Base-by-base conservation (phyloP, 108 stramenopile genomes). In the Nitzschia putrida region DNA sequence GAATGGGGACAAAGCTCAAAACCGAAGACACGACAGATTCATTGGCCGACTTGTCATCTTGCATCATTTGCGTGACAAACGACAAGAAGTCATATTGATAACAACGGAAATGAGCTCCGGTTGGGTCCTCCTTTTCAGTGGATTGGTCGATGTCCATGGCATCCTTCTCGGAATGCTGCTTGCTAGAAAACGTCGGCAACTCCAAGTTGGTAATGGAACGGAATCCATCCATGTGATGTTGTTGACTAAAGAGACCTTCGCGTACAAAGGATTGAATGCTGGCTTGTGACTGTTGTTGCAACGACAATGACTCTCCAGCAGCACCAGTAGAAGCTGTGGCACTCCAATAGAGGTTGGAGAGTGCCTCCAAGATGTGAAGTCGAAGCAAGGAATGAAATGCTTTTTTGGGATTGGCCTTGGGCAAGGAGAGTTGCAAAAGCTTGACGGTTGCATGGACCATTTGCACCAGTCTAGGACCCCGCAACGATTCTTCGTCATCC, bases 221-320 rank as follows among this genome's bases (percentile, higher is more conserved):
- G 68, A 83, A 92, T 22, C 88, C 90, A 63, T 89, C 86, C 76
- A 92, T 84, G 29, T 90, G 88, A 72, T 88, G 82, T 10, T 66
- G 51, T 2, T 77, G 43, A 73, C 76, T 53, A 54, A 86, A 89
- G 9, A 91, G 51, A 25, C 85, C 86, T 24, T 78, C 61, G 68
- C 64, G 60, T 16, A 88, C 25, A 11, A 88, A 72, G 22, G 18
- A 43, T 26, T 64, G 24, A 56, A 68, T 60, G 21, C 18, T 10
- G 14, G 22, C 43, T 64, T 45, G 25, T 6, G 16, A 52, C 1
- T 0, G 1, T 45, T 44, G n/a, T 0, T 47, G 4, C n/a, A 18
- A 3, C 3, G 38, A 40, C 8, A 12, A 18, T 0, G 44, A 2
- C 8, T 16, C 6, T 39, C 58, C 53, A 37, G 47, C 40, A 14